These are phyloP conservation scores for Backusella luteola DNA, from an alignment of 192 early-diverging fungal genomes.

Conservation along the genomic window DNA sequence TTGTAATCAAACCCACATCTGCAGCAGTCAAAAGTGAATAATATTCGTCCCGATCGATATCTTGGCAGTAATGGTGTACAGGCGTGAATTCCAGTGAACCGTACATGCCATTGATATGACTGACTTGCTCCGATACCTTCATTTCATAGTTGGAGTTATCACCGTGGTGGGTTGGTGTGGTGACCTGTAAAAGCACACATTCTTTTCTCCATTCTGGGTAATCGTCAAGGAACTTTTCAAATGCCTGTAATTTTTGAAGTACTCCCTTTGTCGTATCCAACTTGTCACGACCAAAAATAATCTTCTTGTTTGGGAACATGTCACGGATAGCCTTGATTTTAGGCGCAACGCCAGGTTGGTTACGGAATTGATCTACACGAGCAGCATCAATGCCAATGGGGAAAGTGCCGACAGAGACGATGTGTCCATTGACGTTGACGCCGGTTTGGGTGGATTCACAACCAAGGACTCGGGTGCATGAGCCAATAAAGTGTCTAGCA, in stretches of 20 bases:
- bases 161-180: constrained; percentile 72
- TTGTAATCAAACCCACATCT: constrained; percentile 92
- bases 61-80: constrained; percentile 90
- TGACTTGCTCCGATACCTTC: constrained; percentile 86
- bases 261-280: constrained; percentile 94
- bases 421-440: constrained; percentile 80
- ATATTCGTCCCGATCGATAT: constrained; percentile 95
- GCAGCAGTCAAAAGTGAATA: constrained; percentile 91
- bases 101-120: constrained; percentile 90
- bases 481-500: constrained; percentile 89
- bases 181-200: constrained; percentile 94
- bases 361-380: constrained; percentile 64
- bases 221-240: constrained; percentile 84
- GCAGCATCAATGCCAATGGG: constrained; percentile 95
- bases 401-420: constrained; percentile 87
- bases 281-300: constrained; percentile 95
- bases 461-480: constrained; percentile 90
- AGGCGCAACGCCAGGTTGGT: constrained; percentile 62
- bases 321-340: constrained; percentile 81
- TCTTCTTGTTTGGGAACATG: constrained; percentile 87
- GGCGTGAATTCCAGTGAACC: constrained; percentile 95
- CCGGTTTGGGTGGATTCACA: constrained; percentile 91
- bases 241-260: constrained; percentile 89
- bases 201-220: constrained; percentile 94
- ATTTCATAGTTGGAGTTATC: constrained; percentile 72